phyloP scores from a whole-genome alignment of 208 protist genomes.

The Trypanosoma mega region DNA sequence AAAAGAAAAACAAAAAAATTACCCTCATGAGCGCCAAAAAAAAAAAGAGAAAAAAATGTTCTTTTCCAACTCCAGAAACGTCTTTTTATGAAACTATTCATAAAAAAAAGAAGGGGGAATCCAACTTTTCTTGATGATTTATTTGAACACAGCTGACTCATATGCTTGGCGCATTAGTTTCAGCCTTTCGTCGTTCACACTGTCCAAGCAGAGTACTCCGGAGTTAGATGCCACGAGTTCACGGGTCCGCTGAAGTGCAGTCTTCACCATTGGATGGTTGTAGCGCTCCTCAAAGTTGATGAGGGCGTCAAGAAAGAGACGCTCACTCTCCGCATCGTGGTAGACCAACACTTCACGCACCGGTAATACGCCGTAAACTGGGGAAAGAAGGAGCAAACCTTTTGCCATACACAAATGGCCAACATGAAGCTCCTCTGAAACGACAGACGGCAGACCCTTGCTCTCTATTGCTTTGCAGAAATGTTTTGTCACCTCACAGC shows the following conservation, averaged over 20 bases:
- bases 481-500: conserved; percentile 14
- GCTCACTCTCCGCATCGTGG: conserved; percentile 15
- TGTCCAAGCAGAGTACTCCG: too few relatives aligned
- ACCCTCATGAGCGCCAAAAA: too few relatives aligned
- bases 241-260: background rate
- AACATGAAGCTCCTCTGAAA: conserved; percentile 52
- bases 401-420: conserved; percentile 49
- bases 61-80: too few relatives aligned
- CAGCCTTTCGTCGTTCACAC: too few relatives aligned
- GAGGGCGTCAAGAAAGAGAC: conserved; percentile 19
- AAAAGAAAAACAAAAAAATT: too few relatives aligned
- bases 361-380: conserved; percentile 72
- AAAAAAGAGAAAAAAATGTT: too few relatives aligned
- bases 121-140: too few relatives aligned
- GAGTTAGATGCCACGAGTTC: too few relatives aligned
- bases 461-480: conserved; percentile 18
- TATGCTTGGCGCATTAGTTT: too few relatives aligned
- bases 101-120: too few relatives aligned
- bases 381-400: conserved; percentile 67
- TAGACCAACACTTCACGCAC: conserved; percentile 32
- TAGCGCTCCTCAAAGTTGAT: background rate
- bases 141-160: too few relatives aligned
- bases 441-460: conserved; percentile 35
- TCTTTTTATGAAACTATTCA: too few relatives aligned
- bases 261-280: background rate